Base-by-base conservation (phyloP, 2,329 filamentous ascomycete species). In the Fusarium globosum region DNA sequence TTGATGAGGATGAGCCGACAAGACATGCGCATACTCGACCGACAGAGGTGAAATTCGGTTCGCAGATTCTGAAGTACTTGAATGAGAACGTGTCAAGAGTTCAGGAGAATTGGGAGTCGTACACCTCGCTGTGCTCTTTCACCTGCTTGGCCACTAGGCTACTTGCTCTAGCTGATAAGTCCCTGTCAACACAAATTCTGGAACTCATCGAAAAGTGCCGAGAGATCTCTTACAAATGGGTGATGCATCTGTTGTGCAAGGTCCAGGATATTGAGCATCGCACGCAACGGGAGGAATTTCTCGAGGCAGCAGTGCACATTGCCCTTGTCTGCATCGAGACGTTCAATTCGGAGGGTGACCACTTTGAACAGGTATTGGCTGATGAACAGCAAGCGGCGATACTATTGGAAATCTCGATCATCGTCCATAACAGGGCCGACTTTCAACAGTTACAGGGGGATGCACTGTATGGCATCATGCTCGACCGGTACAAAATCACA, bases 41-140 rank as follows among this genome's bases (percentile, higher is more conserved):
- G 2, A 45, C 30, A 4, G 70, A 77, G 11, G 7, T 42, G 7
- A 7, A 14, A 5, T 77, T 77, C 36, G 69, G 63, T 6, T n/a
- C 13, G 1, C 13, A 53, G 8, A 43, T 77, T 15, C 20, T 75
- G 1, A 6, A 48, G 2, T n/a, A 38, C 2, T 58, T 77, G 0
- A 11, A 23, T 3, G 4, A 49, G 11, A 58, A 45, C 20, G 18
- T 78, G 0, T 49, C 51, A 4, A 69, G 69, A 2, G 48, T 78
- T 2, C 38, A 65, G 20, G 65, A 69, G 33, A 78, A 77, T 23
- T 79, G 76, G 77, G 66, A 78, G 36, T 79, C 75, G 1, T 55
- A 75, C 13, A 71, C 30, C 0, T 64, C 77, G 0, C 23, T 79
- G 0, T 74, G 66, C 21, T 71, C 60, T 4, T 78, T 74, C 21